Evolutionary conservation across 2,329 filamentous ascomycete species (phyloP).

Genomic region (Alternaria alternata): DNA sequence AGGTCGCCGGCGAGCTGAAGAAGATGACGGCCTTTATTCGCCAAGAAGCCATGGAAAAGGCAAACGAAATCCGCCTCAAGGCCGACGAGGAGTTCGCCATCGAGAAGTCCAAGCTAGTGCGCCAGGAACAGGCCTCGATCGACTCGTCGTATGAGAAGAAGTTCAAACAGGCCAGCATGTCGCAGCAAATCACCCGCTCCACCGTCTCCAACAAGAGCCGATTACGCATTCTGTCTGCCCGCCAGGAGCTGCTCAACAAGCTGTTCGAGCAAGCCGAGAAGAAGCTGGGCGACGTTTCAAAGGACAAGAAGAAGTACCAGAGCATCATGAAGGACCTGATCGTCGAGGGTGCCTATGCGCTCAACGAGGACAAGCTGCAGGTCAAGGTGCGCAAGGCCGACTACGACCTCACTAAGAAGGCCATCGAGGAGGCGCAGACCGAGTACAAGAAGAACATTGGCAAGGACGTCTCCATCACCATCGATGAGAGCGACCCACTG

Average conservation of each 20-base stretch:
- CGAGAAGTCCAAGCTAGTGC: constrained; percentile 98
- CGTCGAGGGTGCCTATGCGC: constrained; percentile 87
- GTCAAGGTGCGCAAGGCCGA: constrained; percentile 83
- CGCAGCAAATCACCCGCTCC: constrained; percentile 97
- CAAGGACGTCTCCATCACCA: constrained; percentile 71
- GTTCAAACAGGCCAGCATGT: constrained; percentile 98
- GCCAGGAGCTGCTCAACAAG: constrained; percentile 88
- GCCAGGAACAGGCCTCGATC: constrained; percentile 91
- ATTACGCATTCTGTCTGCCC: constrained; percentile 83
- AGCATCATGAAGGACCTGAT: constrained; percentile 79
- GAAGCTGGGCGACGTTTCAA: constrained; percentile 71
- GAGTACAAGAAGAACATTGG: constrained; percentile 84
- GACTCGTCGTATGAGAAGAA: constrained; percentile 96
- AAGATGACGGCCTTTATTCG: constrained; percentile 99
- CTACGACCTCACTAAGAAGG: constrained; percentile 76
- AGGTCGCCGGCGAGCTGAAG: constrained; percentile 98
- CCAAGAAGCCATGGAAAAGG: constrained; percentile 97
- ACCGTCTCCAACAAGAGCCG: constrained; percentile 96
- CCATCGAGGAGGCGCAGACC: constrained; percentile 75
- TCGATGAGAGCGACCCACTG: constrained; percentile 82
- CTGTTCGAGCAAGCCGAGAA: constrained; percentile 84
- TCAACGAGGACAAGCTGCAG: constrained; percentile 80
- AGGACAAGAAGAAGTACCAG: constrained; percentile 79
- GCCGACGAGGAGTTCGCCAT: constrained; percentile 99
- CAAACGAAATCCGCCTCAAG: constrained; percentile 96